Conservation (phyloP, 768 basidiomycete species). For the Naganishia antarctica region DNA sequence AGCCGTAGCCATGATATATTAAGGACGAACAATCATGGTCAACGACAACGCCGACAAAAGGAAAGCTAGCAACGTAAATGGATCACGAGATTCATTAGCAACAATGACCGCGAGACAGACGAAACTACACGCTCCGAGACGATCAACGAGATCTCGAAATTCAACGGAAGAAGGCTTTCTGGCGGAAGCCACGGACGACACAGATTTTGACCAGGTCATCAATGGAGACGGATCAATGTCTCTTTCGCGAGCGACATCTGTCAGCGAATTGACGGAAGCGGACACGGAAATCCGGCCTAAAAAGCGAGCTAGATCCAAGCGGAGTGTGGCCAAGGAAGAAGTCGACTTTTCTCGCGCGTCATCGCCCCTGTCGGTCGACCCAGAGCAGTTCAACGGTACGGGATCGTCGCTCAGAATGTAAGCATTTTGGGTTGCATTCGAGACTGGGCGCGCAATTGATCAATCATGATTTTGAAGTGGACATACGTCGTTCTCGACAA, state of each 20-base stretch:
- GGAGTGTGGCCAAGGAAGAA: neutral
- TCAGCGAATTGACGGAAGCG: slow-evolving; percentile 8
- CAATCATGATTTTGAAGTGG: neutral
- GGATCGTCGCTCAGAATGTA: neutral
- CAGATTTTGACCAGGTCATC: neutral
- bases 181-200: neutral
- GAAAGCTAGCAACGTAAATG: neutral
- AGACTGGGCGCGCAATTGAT: too few relatives aligned
- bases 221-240: neutral
- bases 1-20: neutral
- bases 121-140: neutral
- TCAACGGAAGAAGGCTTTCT: neutral
- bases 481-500: neutral
- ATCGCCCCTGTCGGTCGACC: neutral
- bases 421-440: too few relatives aligned
- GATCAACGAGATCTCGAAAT: slow-evolving; percentile 4
- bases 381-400: neutral
- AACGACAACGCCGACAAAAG: neutral
- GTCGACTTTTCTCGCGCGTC: slow-evolving; percentile 5
- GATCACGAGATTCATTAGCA: neutral
- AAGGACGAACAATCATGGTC: slow-evolving; percentile 1
- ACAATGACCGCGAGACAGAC: neutral
- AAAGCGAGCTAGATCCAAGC: slow-evolving; percentile 6
- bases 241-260: neutral
- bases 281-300: neutral